Percentiles rank a stretch among this genome's conserved stretches.
phyloP scores from a whole-genome alignment of 495 filamentous ascomycete genomes.

The Lophiostoma macrostomum region DNA sequence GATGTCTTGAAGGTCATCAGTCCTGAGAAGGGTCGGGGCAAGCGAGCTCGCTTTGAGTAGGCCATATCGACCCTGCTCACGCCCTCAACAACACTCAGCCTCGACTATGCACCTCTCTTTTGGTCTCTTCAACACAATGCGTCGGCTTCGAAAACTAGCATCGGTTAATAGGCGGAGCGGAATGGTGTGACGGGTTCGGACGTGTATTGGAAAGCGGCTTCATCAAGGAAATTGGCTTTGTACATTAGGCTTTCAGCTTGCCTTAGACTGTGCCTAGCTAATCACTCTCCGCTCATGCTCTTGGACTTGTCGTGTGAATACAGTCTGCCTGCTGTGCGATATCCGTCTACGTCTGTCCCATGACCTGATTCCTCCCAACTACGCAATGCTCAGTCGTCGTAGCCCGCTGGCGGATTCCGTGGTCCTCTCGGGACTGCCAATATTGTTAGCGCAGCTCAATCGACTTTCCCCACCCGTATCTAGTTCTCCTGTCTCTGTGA shows the following conservation, averaged over 20 bases:
- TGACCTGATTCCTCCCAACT: neutral
- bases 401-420: conserved; percentile 67
- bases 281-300: conserved; percentile 5
- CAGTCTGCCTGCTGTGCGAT: neutral
- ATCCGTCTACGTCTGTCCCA: neutral
- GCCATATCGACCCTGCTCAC: neutral
- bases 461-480: neutral
- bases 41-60: conserved; percentile 3
- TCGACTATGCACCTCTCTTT: no score
- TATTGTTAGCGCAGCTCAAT: conserved; percentile 12
- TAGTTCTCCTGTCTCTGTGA: neutral
- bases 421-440: conserved; percentile 72
- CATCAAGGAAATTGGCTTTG: conserved; percentile 5
- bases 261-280: neutral
- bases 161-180: neutral
- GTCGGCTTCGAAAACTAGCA: no score
- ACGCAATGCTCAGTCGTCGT: conserved; percentile 57
- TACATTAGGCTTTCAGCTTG: conserved; percentile 1
- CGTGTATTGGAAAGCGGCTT: neutral
- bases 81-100: no score
- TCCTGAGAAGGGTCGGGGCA: neutral
- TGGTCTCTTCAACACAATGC: no score
- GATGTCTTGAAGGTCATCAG: no score
- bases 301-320: neutral
- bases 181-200: neutral